These are phyloP conservation scores for Angophora floribunda DNA, from an alignment of 345 rosid species.

Conservation along the genomic window DNA sequence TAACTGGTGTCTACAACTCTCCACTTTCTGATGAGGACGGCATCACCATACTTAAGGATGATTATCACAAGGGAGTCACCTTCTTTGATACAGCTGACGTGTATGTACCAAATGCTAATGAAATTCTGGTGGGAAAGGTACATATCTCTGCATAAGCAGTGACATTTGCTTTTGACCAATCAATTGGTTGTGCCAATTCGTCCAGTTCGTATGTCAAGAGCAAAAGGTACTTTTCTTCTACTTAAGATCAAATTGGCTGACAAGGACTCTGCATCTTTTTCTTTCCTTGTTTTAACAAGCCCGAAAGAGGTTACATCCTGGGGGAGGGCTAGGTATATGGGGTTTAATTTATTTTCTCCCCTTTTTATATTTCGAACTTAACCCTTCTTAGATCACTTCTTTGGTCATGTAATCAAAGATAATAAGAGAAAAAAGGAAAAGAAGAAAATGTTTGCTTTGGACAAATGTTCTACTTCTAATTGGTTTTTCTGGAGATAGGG, in stretches of 20 bases:
- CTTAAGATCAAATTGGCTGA: neutral
- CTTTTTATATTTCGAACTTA: neutral
- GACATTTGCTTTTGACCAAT: neutral
- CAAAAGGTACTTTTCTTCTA: neutral
- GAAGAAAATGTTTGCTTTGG: neutral
- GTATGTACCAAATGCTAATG: neutral
- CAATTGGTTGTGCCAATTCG: neutral
- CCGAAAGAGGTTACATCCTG: neutral
- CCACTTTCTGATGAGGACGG: neutral
- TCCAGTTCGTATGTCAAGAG: neutral
- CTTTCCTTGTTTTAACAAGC: neutral
- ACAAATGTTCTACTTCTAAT: neutral
- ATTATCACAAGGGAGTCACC: neutral
- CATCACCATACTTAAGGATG: neutral
- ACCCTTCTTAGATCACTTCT: neutral
- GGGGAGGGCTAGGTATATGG: neutral
- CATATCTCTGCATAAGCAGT: neutral
- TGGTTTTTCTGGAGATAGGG: neutral
- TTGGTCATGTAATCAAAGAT: neutral
- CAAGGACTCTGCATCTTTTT: neutral
- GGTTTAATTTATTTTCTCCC: neutral
- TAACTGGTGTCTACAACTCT: neutral
- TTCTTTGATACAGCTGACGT: neutral
- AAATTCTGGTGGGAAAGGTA: slow-evolving; percentile 2
- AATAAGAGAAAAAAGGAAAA: neutral